Conservation (phyloP, 2,329 filamentous ascomycete genomes). For the Nigrospora osmanthi region DNA sequence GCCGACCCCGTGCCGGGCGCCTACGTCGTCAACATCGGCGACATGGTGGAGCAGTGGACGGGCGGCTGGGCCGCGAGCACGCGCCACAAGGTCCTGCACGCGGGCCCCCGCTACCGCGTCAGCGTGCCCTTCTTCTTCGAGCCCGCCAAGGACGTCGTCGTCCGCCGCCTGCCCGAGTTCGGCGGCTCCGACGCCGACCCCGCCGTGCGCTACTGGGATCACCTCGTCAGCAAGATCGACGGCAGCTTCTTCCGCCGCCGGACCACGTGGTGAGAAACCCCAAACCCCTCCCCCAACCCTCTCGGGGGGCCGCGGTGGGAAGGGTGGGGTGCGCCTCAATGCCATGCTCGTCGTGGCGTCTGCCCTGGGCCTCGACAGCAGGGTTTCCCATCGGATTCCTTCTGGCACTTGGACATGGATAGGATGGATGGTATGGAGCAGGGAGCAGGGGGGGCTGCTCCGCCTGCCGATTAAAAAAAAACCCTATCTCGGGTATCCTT, state of each 20-base stretch:
- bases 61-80: conserved; percentile 2
- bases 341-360: too few relatives aligned
- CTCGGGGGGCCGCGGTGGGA: too few relatives aligned
- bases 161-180: conserved; percentile 1
- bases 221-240: conserved; percentile 2
- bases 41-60: conserved; percentile 3
- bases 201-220: conserved; percentile 1
- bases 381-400: too few relatives aligned
- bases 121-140: conserved; percentile 3
- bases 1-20: conserved; percentile 1
- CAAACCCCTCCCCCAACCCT: too few relatives aligned
- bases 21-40: conserved; percentile 2
- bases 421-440: too few relatives aligned
- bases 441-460: too few relatives aligned
- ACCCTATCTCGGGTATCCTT: too few relatives aligned
- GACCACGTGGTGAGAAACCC: neutral
- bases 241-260: neutral
- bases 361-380: too few relatives aligned
- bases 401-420: too few relatives aligned
- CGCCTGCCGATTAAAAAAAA: too few relatives aligned
- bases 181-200: neutral
- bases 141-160: conserved; percentile 1
- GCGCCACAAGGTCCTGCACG: conserved; percentile 1
- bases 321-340: too few relatives aligned
- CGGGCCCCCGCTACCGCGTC: neutral